A percentile compares a stretch with the other conserved stretches of the same genome.
Conservation (phyloP, 345 rosid genomes). For the Eucalyptus caleyi region DNA sequence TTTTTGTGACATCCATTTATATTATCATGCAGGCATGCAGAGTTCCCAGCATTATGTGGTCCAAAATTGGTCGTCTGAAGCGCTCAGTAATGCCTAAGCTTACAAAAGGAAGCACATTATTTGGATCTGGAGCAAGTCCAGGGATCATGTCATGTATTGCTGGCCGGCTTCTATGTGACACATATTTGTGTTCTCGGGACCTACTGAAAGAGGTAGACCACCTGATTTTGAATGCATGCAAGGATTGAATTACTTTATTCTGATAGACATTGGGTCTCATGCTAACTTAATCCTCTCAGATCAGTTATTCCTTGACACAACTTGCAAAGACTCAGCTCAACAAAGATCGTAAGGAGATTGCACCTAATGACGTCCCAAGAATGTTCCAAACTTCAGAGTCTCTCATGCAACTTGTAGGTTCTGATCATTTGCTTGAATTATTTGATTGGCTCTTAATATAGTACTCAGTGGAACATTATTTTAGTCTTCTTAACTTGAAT, state of each 20-base stretch:
- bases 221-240: neutral
- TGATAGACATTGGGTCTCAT: neutral
- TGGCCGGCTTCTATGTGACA: conserved; percentile 93
- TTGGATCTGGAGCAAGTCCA: conserved; percentile 90
- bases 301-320: conserved; percentile 93
- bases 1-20: neutral
- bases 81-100: conserved; percentile 93
- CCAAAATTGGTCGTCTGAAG: conserved; percentile 94
- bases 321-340: conserved; percentile 84
- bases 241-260: neutral
- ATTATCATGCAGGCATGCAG: conserved; percentile 55
- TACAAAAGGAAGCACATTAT: conserved; percentile 54
- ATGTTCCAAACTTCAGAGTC: conserved; percentile 80
- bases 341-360: conserved; percentile 80
- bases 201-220: conserved; percentile 68
- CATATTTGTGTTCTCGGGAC: conserved; percentile 82
- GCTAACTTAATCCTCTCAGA: conserved; percentile 41
- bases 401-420: conserved; percentile 80
- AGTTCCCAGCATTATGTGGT: conserved; percentile 91
- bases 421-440: neutral
- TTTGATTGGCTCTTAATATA: neutral
- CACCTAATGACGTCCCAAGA: conserved; percentile 59
- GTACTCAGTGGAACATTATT: neutral
- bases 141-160: conserved; percentile 95
- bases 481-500: neutral